A percentile compares a stretch with the other conserved stretches of the same genome.
Conservation (phyloP, 2,329 filamentous ascomycete species). For the Beauveria sp. region DNA sequence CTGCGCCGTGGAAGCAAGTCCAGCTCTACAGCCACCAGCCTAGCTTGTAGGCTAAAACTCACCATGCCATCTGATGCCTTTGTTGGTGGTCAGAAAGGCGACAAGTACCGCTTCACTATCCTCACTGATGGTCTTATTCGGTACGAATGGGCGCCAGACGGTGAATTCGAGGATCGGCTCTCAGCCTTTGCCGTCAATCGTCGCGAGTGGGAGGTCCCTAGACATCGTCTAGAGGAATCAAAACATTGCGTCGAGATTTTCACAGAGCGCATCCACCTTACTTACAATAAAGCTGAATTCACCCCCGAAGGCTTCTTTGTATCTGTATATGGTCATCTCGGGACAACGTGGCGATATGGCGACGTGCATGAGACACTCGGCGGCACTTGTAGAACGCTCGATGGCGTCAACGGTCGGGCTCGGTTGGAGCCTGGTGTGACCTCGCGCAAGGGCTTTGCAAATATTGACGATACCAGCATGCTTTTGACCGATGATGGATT, state of each 20-base stretch:
- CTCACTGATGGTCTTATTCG: conserved; percentile 49
- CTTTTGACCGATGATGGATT: conserved; percentile 47
- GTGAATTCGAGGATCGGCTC: conserved; percentile 53
- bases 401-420: conserved; percentile 35
- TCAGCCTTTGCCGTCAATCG: conserved; percentile 55
- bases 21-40: no score
- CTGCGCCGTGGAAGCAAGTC: no score
- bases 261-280: conserved; percentile 46
- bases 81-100: conserved; percentile 15
- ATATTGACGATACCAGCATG: conserved; percentile 49
- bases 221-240: conserved; percentile 40
- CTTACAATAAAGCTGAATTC: conserved; percentile 52
- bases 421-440: conserved; percentile 43
- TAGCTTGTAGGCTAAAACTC: neutral
- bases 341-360: conserved; percentile 42
- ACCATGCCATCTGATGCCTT: conserved; percentile 4
- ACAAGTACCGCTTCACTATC: conserved; percentile 51
- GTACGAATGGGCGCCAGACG: conserved; percentile 55
- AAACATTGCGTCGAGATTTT: conserved; percentile 45
- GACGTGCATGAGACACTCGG: conserved; percentile 32
- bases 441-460: conserved; percentile 41
- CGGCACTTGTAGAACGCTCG: conserved; percentile 45
- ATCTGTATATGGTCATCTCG: conserved; percentile 18
- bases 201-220: conserved; percentile 30
- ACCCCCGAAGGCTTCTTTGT: conserved; percentile 40